Evolutionary conservation across 2,329 filamentous ascomycete species (phyloP), one percentile per base, ranked within the genome.

Genomic region (Aspergillus carbonarius): DNA sequence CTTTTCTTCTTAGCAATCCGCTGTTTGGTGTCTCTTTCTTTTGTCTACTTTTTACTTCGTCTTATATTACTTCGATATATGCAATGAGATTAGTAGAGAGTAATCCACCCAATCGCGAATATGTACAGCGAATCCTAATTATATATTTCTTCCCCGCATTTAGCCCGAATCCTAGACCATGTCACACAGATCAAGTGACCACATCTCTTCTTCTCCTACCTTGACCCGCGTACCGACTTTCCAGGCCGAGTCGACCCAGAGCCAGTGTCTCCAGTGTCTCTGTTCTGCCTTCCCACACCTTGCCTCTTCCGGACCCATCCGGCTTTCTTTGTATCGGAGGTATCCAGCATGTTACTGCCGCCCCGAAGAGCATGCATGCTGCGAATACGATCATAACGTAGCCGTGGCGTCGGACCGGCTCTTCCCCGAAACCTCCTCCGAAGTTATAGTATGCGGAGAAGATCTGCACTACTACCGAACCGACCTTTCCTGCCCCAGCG

Each of bases 401-500:
- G 35, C 76, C 76, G 61, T 78, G 76, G 18, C 71, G 74, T 47
- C 65, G 67, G 9, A 74, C 77, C 39, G 72, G 69, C 15, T 63
- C 58, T 23, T 67, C 52, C 1, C 73, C 72, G 0, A 71, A 65
- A 1, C 67, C 72, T 0, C 69, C 65, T 20, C 74, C 74, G 55
- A 78, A 76, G 25, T 70, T 71, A 57, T 76, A 77, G 63, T 78
- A 76, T 0, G 72, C 67, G 1, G 72, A 74, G 52, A 78, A 74
- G 20, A 78, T 53, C 57, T 78, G 75, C 18, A 78, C 74, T 13
- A 77, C 67, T 52, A 78, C 74, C 0, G 81, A 81, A 17, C 82
- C 82, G 0, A 85, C 68, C 65, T 85, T 85, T 4, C 83, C 83
- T 1, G 76, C 68, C 1, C 76, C 82, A n/a, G 83, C 83, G 27